Evolutionary conservation across 176 grass and related monocot species (phyloP).

Genomic region (Leersia perrieri): DNA sequence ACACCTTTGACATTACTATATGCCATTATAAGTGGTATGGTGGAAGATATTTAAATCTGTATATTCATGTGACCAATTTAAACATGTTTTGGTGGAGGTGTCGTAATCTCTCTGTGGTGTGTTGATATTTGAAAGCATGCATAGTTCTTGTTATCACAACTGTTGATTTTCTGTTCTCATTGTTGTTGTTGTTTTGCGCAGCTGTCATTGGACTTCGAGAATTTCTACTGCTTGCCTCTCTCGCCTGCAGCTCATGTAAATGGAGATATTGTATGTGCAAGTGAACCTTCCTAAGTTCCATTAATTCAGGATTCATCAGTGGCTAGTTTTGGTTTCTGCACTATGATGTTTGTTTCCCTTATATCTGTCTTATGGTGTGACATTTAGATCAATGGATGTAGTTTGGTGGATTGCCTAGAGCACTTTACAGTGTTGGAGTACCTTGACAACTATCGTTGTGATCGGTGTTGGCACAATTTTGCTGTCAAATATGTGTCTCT

Average conservation of each 20-base stretch:
- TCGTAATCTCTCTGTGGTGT: neutral
- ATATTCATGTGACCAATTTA: neutral
- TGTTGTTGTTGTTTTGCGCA: conserved; percentile 45
- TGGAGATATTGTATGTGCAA: conserved; percentile 82
- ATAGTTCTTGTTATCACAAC: neutral
- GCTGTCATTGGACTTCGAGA: conserved; percentile 79
- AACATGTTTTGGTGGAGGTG: neutral
- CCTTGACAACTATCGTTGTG: conserved; percentile 81
- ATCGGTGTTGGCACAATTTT: conserved; percentile 80
- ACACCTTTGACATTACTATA: conserved; percentile 1
- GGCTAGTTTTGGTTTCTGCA: conserved; percentile 2
- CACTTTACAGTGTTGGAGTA: conserved; percentile 70
- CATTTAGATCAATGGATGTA: conserved; percentile 69
- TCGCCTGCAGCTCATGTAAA: conserved; percentile 61
- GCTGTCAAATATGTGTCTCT: conserved; percentile 67
- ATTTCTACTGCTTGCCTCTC: conserved; percentile 78
- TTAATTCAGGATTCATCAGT: conserved; percentile 44
- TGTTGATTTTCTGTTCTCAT: conserved; percentile 25
- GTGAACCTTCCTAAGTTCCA: conserved; percentile 38
- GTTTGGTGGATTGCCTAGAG: conserved; percentile 69
- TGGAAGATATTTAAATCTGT: neutral
- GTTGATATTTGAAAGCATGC: conserved; percentile 24
- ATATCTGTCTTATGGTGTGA: conserved; percentile 19
- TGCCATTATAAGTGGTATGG: neutral
- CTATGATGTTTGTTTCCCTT: conserved; percentile 28